Evolutionary conservation across 148 eudicot genomes (phyloP).

Genomic region (Arctostaphylos glauca): DNA sequence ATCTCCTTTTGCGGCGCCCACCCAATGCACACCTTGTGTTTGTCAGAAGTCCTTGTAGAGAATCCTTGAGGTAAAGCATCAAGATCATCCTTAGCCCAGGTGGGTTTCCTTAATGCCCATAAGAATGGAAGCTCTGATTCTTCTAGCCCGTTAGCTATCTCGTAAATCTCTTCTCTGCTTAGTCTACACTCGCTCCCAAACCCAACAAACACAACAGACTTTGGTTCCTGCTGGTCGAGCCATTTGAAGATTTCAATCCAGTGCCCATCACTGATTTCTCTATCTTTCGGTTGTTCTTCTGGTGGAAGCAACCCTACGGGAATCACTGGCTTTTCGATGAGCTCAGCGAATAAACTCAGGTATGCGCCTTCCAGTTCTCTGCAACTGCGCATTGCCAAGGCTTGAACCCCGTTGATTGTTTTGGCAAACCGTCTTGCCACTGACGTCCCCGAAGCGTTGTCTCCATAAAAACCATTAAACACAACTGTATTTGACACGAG

Average conservation of each 20-base stretch:
- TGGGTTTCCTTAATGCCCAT: constrained; percentile 21
- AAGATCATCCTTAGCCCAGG: constrained; percentile 12
- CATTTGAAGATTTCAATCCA: constrained; percentile 24
- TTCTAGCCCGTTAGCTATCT: constrained; percentile 25
- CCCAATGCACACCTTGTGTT: constrained; percentile 20
- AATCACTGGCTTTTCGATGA: constrained; percentile 9
- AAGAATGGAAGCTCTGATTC: constrained; percentile 21
- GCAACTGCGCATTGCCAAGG: constrained; percentile 12
- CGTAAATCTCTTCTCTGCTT: constrained; percentile 17
- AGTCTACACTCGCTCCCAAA: constrained; percentile 28
- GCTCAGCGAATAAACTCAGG: not conserved
- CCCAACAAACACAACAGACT: constrained; percentile 27
- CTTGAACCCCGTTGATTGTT: not conserved
- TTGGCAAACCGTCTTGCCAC: constrained; percentile 2
- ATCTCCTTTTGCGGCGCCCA: constrained; percentile 36
- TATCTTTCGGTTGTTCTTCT: not conserved
- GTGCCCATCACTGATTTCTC: not conserved
- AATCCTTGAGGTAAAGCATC: constrained; percentile 22
- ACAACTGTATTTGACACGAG: too few species aligned
- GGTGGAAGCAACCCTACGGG: constrained; percentile 23
- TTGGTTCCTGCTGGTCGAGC: constrained; percentile 21
- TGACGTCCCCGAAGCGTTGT: constrained; percentile 11
- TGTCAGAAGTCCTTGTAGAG: not conserved
- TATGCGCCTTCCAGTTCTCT: constrained; percentile 24
- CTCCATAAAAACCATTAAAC: not conserved